Evolutionary conservation across 2,329 filamentous ascomycete genomes (phyloP), one percentile per base, ranked within the genome.

Genomic region (Fusarium longipes): DNA sequence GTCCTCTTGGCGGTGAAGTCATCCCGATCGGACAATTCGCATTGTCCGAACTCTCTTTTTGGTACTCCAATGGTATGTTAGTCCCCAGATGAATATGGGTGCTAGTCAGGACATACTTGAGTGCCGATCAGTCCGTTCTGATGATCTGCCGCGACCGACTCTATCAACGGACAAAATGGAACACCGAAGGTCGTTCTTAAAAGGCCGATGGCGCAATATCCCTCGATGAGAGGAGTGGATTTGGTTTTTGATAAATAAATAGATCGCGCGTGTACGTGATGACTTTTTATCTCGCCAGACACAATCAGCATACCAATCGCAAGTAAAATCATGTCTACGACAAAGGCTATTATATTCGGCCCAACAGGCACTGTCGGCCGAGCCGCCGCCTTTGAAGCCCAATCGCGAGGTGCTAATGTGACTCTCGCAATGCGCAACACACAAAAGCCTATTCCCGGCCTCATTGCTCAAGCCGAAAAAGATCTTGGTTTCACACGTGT

Each of bases 261-360:
- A 11, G 11, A 0, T 0, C 17, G n/a, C 38, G 14, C 9, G 20
- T 10, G 17, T 2, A 7, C 18, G 5, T 8, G 25, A 25, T 27
- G 8, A 9, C 11, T 15, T 6, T 0, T 24, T 5, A 4, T 7
- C 15, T 40, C 15, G 24, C 11, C 6, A 40, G 25, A 12, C 10
- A 25, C 9, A 6, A 4, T 4, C 2, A 4, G 1, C 3, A n/a
- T 42, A 24, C 17, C 3, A 8, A 12, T 3, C 8, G 6, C 2
- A 35, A 4, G 2, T 1, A 36, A 7, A 8, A 29, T 2, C 5
- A 65, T 65, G 62, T 36, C 62, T 27, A 2, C 61, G 4, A 22
- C 39, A 6, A 62, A 55, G 22, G 49, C 49, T 18, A 66, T 66
- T 39, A 49, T 66, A 17, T 66, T 66, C 14, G 63, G 63, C 20